Base-by-base conservation (phyloP, 2,329 filamentous ascomycete species). In the Cladosporium sp. region DNA sequence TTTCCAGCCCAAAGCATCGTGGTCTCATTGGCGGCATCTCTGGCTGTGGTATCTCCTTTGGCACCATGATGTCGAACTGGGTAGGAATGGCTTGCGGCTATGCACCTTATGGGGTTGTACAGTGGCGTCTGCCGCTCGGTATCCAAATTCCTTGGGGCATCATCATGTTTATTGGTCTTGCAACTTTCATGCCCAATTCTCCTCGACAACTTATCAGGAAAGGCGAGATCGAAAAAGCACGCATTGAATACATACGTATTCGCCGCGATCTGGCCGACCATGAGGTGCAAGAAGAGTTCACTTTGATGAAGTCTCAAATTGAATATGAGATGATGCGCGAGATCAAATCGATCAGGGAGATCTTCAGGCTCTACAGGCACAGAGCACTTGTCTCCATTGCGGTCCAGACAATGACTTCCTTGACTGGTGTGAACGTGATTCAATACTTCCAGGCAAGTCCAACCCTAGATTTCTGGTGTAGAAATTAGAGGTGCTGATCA, bases 121-220 rank as follows among this genome's bases (percentile, higher is more conserved):
- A 85, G 2, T 94, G 91, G 80, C 87, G 90, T 62, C 90, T 95
- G 59, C 88, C 89, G 55, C 91, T 95, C 65, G 83, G 75, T 49
- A 78, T 96, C 51, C 91, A 96, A 77, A 89, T 92, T 74, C 74
- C 84, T 57, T 95, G 89, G 87, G 90, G 88, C 48, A 25, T 92
- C 39, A 87, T 95, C 62, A 85, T 96, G 20, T 89, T 75, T 32
- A 69, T 68, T 48, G 91, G 91, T 68, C 82, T 95, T 24, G 75
- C 80, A 79, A 73, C 91, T 64, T 74, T 90, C 68, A 85, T 96
- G 7, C 91, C 91, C 57, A 90, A 95, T 72, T 93, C 90, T 0
- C 91, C 91, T 49, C 87, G 91, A 69, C 95, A 86, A 80, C 93
- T 83, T 68, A 88, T 96, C 76, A 90, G 89, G 80, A 87, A 85